A percentile compares a stretch with the other conserved stretches of the same genome.
These are phyloP conservation scores for Adiantum capillusveneris DNA, from an alignment of 75 land plant genomes.

Conservation along the genomic window DNA sequence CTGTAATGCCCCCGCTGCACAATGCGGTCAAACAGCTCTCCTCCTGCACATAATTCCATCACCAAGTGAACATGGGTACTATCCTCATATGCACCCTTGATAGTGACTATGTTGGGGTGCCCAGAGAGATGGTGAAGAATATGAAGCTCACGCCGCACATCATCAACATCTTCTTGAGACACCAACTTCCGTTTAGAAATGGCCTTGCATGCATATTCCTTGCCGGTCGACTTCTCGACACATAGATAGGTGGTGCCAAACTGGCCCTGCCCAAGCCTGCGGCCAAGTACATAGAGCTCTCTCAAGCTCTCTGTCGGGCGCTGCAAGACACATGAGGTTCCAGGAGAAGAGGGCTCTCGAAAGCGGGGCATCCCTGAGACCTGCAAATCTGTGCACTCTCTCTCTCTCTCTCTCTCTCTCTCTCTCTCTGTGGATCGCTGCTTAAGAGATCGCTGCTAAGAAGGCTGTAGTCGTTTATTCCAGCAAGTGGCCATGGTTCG, in stretches of 20 bases:
- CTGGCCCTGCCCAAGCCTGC: constrained; percentile 22
- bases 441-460: no score
- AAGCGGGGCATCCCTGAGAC: no score
- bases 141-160: constrained; percentile 30
- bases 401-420: no score
- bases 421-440: no score
- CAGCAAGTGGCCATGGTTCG: no score
- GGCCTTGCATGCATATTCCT: constrained; percentile 26
- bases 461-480: no score
- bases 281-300: constrained; percentile 12
- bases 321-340: constrained; percentile 13
- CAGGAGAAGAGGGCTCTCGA: no score
- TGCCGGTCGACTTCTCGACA: constrained; percentile 16
- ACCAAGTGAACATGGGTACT: constrained; percentile 11
- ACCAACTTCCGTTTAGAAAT: constrained; percentile 27
- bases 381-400: no score
- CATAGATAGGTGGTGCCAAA: constrained; percentile 22
- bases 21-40: constrained; percentile 38
- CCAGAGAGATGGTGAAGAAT: constrained; percentile 29
- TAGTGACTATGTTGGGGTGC: constrained; percentile 28
- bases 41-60: constrained; percentile 22
- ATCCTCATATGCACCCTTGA: constrained; percentile 33
- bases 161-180: constrained; percentile 23
- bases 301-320: constrained; percentile 20
- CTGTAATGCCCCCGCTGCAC: constrained; percentile 31